Evolutionary conservation across 2,329 filamentous ascomycete species (phyloP), one percentile per base, ranked within the genome.

Genomic region (Thermoascus crustaceus): DNA sequence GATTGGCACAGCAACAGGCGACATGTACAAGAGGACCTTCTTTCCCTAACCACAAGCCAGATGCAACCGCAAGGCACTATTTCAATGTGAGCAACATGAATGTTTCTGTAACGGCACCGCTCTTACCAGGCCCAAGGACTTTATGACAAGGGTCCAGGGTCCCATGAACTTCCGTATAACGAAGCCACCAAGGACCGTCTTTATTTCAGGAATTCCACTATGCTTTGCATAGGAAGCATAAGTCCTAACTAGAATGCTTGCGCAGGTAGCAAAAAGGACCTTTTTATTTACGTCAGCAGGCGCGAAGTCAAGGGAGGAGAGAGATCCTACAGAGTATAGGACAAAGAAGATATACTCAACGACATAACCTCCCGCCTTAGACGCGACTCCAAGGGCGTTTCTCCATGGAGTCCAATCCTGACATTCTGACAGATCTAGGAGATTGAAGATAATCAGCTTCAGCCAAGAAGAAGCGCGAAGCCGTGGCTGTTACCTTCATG

Each of bases 191-290:
- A 98, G 67, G 6, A 98, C 77, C 2, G 88, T 95, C 69, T 98
- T 98, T 64, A 98, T 93, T 67, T 98, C 89, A 4, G 89, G 87
- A 48, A 98, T 95, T 63, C 89, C 89, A 57, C 86, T 94, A 54
- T 96, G 89, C 57, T 84, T 89, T 31, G 89, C 89, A 61, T 94
- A 85, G 4, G 83, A 71, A 16, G 85, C 86, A 60, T 88, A 96
- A 49, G 82, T 77, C 49, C 82, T 78, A 9, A 96, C 88, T 35
- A 96, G 66, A 35, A 88, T 56, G 35, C 82, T 85, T 7, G 91
- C 86, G 39, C 73, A 76, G 23, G 78, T 70, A 17, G 89, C 88
- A 54, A 94, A 89, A 5, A 82, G 50, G 7, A 89, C 70, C 82
- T 88, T 24, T 16, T 32, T 10, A n/a, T 3, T 13, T 21, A 7